A percentile compares a stretch with the other conserved stretches of the same genome.
These are phyloP conservation scores for Sonneratia alba DNA, from an alignment of 345 rosid genomes.

Conservation along the genomic window DNA sequence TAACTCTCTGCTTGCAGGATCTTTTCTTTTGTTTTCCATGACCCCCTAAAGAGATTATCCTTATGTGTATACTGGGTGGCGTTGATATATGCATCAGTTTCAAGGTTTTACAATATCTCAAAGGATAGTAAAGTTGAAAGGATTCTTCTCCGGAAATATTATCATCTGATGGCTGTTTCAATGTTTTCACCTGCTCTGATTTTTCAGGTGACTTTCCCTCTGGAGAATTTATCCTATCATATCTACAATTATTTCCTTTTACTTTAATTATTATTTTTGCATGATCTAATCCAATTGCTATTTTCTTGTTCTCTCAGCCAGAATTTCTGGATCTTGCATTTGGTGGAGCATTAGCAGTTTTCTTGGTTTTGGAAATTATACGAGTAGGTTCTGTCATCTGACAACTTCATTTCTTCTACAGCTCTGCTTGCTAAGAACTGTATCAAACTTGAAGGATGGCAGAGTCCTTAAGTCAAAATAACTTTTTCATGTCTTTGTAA, in stretches of 20 bases:
- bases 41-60: conserved; percentile 67
- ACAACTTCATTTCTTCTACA: neutral
- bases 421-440: neutral
- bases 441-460: neutral
- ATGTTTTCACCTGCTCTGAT: conserved; percentile 94
- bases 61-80: conserved; percentile 72
- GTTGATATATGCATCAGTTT: conserved; percentile 60
- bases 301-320: conserved; percentile 47
- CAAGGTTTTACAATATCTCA: conserved; percentile 68
- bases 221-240: conserved; percentile 2
- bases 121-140: conserved; percentile 83
- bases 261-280: conserved; percentile 2
- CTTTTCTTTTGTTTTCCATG: conserved; percentile 57
- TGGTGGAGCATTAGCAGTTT: conserved; percentile 85
- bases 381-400: conserved; percentile 45
- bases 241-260: neutral
- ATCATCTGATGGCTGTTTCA: conserved; percentile 92
- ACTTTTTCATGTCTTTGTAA: neutral
- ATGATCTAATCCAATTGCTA: conserved; percentile 1
- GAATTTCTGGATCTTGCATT: conserved; percentile 91
- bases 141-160: conserved; percentile 93
- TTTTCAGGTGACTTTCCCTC: conserved; percentile 58
- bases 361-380: conserved; percentile 69
- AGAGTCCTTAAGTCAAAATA: neutral
- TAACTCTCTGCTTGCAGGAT: conserved; percentile 44